Evolutionary conservation across 345 rosid genomes (phyloP).

Genomic region (Boechera divaricarpa): DNA sequence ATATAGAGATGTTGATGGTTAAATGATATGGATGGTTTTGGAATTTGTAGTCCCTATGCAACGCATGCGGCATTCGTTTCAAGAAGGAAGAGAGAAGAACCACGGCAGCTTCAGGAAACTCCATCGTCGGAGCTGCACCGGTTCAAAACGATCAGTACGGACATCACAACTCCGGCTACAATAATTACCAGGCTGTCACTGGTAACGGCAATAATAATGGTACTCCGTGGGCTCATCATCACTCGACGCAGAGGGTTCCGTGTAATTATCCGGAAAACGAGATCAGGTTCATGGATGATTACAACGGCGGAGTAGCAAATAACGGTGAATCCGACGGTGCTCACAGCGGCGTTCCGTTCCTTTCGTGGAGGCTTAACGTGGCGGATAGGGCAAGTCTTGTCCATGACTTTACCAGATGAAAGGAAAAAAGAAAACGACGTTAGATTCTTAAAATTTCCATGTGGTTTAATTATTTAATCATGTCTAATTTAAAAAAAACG

Average conservation of each 20-base stretch:
- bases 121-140: constrained; percentile 43
- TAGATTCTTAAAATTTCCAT: constrained; percentile 27
- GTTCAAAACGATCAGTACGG: constrained; percentile 47
- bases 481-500: constrained; percentile 19
- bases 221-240: constrained; percentile 51
- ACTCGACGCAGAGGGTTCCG: constrained; percentile 58
- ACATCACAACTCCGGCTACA: constrained; percentile 39
- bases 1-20: constrained; percentile 17
- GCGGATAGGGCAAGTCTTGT: constrained; percentile 90
- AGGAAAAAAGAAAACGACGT: constrained; percentile 26
- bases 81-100: constrained; percentile 94
- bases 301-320: constrained; percentile 33
- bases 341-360: constrained; percentile 64
- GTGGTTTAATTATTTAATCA: constrained; percentile 40
- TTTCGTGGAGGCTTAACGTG: constrained; percentile 95
- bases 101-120: constrained; percentile 52
- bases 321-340: constrained; percentile 59
- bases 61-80: constrained; percentile 95
- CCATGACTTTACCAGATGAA: constrained; percentile 85
- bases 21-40: constrained; percentile 38
- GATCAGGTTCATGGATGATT: constrained; percentile 74
- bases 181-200: constrained; percentile 29
- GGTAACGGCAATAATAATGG: constrained; percentile 32
- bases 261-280: constrained; percentile 61
- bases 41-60: constrained; percentile 78